Base-by-base conservation (phyloP, 352 stramenopile species). In the Globisporangium megalacanthum region DNA sequence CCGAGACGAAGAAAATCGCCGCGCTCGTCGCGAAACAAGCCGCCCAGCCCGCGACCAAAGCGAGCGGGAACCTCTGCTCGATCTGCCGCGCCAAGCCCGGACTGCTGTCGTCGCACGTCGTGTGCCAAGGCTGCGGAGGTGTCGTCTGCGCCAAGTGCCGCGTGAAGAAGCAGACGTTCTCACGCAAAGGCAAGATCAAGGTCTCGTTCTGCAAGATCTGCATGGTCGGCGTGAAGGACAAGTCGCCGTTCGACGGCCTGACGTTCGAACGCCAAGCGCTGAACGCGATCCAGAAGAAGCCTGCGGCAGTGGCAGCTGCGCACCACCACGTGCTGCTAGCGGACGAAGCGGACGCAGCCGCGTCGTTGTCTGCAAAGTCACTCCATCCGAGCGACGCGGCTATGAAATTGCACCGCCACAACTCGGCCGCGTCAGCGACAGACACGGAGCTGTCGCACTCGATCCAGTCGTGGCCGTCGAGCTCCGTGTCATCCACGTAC, bases 131-230 rank as follows among this genome's bases (percentile, higher is more conserved):
- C 9, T 92, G 82, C 42, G 79, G 79, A n/a, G 68, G 65, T 19
- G 74, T 88, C 31, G 83, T 89, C 45, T 92, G 82, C 65, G 79
- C 65, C 55, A 92, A 89, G 62, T 92, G 82, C 55, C 73, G 74
- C 8, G 70, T 92, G 45, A 79, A 77, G 19, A 87, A 86, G 60
- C 56, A 72, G 36, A 79, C 75, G 3, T 77, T 87, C 52, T 72
- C 65, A 8, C 75, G 72, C 29, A 65, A 69, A 31, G 76, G 79
- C 49, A 86, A 86, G 51, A 69, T 80, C 51, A 89, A 89, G 49
- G 61, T 87, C 20, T 75, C 70, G 37, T 87, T 76, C 62, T 89
- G 79, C 62, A 89, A 87, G 53, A 80, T 86, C 58, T 89, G 79
- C 45, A 54, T 89, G 45, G 73, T 87, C 25, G 79, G 83, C 57